phyloP scores from a whole-genome alignment of 306 rosid species.

The Oxytropis ochrocephala region DNA sequence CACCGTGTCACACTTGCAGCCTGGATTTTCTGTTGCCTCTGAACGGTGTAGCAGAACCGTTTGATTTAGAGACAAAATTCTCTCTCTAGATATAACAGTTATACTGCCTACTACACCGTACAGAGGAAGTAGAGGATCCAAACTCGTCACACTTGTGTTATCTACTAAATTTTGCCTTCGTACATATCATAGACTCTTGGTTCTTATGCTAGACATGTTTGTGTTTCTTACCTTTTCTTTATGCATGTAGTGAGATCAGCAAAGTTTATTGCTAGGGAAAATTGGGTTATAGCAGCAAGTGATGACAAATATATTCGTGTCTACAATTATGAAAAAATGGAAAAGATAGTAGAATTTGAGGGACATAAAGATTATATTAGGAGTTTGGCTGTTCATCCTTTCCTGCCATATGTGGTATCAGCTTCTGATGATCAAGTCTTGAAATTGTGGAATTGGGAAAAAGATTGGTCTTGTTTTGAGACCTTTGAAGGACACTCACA shows the following conservation, averaged over 20 bases:
- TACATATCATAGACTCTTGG: not conserved
- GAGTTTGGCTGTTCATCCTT: conserved; percentile 50
- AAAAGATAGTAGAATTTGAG: conserved; percentile 41
- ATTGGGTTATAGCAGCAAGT: conserved; percentile 42
- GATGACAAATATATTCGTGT: conserved; percentile 50
- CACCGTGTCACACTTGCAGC: not conserved
- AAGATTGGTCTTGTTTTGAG: conserved; percentile 42
- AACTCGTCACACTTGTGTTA: no score
- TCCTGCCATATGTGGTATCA: conserved; percentile 47
- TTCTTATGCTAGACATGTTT: not conserved
- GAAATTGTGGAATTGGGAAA: conserved; percentile 59
- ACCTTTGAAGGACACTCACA: conserved; percentile 54
- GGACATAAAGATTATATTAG: conserved; percentile 58
- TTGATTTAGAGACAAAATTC: no score
- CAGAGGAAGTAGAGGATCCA: no score
- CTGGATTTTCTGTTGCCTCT: no score
- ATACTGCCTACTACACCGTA: no score
- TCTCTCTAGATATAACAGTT: no score
- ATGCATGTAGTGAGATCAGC: conserved; percentile 61
- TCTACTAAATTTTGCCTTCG: not conserved
- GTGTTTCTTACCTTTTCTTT: not conserved
- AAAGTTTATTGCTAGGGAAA: conserved; percentile 45
- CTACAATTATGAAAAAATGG: conserved; percentile 31
- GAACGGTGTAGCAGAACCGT: no score
- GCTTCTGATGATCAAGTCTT: conserved; percentile 51